Evolutionary conservation across 1,284 basidiomycete genomes (phyloP).

Genomic region (Xanthoconium separans): DNA sequence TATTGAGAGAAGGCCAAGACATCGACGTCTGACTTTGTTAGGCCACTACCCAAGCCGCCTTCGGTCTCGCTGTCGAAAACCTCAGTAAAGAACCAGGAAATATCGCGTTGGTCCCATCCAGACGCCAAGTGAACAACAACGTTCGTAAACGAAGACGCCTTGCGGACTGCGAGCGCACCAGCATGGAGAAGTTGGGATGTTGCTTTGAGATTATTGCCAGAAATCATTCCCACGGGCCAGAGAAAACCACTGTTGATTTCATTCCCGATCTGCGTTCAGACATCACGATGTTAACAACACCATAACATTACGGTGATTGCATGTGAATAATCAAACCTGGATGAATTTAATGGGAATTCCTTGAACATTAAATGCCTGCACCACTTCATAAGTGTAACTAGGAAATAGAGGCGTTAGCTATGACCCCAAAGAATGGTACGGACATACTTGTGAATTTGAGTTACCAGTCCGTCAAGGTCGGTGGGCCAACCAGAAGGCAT

Average conservation of each 20-base stretch:
- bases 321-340: constrained; percentile 8
- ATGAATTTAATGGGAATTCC: constrained; percentile 15
- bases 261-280: constrained; percentile 15
- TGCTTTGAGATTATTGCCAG: constrained; percentile 7
- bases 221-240: constrained; percentile 11
- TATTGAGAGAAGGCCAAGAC: constrained; percentile 13
- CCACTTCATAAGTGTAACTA: constrained; percentile 14
- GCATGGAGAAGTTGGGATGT: constrained; percentile 19
- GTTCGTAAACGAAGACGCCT: constrained; percentile 15
- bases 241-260: constrained; percentile 17
- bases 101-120: constrained; percentile 7
- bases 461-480: constrained; percentile 5
- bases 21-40: constrained; percentile 10
- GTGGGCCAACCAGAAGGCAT: constrained; percentile 19
- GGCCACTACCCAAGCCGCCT: background rate
- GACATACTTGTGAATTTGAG: constrained; percentile 13
- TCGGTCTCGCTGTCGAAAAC: constrained; percentile 7
- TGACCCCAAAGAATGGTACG: background rate
- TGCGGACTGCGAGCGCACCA: constrained; percentile 14
- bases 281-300: background rate
- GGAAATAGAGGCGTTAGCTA: background rate
- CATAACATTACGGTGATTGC: too few species aligned
- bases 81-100: constrained; percentile 10
- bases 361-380: constrained; percentile 13
- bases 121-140: constrained; percentile 9